Conservation (phyloP, 768 basidiomycete species). For the Suillus clintonianus region DNA sequence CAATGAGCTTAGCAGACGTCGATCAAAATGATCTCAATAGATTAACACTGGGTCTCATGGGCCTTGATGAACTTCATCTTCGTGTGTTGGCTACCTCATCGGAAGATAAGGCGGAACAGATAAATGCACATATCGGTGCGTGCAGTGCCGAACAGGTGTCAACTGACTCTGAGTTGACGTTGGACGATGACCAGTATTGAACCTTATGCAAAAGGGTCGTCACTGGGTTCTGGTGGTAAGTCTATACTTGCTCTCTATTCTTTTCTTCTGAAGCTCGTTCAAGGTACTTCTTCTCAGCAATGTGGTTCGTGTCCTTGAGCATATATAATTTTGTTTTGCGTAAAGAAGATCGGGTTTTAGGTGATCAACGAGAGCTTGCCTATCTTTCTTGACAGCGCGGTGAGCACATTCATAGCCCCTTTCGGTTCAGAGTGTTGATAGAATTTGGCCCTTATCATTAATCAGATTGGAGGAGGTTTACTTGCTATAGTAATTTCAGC, state of each 20-base stretch:
- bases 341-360: constrained; percentile 34
- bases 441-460: too few species aligned
- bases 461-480: constrained; percentile 64
- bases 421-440: constrained; percentile 2
- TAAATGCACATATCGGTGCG: constrained; percentile 70
- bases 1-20: not conserved
- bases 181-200: constrained; percentile 41
- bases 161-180: constrained; percentile 4
- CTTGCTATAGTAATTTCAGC: constrained; percentile 79
- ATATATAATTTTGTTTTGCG: not conserved
- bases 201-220: constrained; percentile 62
- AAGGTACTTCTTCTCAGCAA: constrained; percentile 87
- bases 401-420: constrained; percentile 19
- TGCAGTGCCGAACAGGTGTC: not conserved
- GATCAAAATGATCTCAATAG: constrained; percentile 38
- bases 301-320: constrained; percentile 55
- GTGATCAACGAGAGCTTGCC: constrained; percentile 83
- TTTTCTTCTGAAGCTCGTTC: constrained; percentile 9
- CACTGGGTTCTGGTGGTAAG: constrained; percentile 94
- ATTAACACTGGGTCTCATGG: constrained; percentile 91
- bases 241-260: not conserved
- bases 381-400: constrained; percentile 77
- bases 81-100: constrained; percentile 83
- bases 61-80: constrained; percentile 87
- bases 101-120: constrained; percentile 63